These are phyloP conservation scores for Medicago arabica DNA, from an alignment of 306 rosid genomes.

Conservation along the genomic window DNA sequence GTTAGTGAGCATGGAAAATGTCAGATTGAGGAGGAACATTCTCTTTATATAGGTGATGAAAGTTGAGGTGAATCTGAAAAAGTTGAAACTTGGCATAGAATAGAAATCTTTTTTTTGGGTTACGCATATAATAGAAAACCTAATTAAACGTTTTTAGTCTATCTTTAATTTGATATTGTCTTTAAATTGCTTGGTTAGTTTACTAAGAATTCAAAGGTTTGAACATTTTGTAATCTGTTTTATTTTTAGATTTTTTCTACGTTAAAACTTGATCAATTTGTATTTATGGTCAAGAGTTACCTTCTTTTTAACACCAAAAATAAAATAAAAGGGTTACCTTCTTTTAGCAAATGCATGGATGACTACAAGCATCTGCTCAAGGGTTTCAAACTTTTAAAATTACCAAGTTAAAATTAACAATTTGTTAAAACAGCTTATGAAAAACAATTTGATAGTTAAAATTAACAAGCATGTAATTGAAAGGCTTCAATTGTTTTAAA, in stretches of 20 bases:
- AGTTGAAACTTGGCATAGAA: neutral
- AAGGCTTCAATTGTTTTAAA: neutral
- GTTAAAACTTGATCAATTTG: neutral
- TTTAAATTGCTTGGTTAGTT: neutral
- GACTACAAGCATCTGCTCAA: neutral
- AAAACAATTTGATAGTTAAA: too few relatives aligned
- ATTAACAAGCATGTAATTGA: neutral
- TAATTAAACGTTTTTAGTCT: neutral
- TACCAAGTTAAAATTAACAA: neutral
- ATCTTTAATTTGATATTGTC: neutral
- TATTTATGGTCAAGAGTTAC: neutral
- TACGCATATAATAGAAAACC: neutral
- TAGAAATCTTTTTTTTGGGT: neutral
- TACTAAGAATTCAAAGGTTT: neutral
- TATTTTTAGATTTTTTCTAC: neutral
- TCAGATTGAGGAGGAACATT: neutral
- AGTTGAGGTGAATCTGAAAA: neutral
- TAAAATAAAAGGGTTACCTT: neutral
- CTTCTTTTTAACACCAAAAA: neutral
- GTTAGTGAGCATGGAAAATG: neutral
- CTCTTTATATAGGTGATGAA: slow-evolving; percentile 4
- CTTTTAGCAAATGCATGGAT: neutral
- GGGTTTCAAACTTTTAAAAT: neutral
- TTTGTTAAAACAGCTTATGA: too few relatives aligned
- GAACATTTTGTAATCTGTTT: neutral